Evolutionary conservation across 352 stramenopile genomes (phyloP).

Genomic region (Globisporangium takayamanum): DNA sequence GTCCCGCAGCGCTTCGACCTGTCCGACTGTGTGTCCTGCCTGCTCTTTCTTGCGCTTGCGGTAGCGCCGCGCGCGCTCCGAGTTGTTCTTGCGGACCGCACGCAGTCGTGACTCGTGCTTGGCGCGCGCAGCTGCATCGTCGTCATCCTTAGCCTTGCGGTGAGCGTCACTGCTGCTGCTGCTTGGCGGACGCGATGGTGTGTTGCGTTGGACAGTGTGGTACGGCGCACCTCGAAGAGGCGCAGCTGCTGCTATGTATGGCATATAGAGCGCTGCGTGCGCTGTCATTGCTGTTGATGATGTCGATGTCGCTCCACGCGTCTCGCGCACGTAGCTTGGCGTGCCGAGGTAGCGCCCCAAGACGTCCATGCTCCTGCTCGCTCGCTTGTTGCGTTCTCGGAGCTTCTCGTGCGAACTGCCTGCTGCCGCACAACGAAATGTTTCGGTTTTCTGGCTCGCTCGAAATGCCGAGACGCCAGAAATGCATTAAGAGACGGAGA

Average conservation of each 20-base stretch:
- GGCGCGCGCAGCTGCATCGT: not conserved
- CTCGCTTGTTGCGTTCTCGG: no score
- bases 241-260: not conserved
- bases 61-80: conserved; percentile 14
- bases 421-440: no score
- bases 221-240: not conserved
- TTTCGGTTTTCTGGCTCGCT: no score
- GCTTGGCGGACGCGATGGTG: not conserved
- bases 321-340: not conserved
- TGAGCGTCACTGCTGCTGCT: no score
- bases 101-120: conserved; percentile 9
- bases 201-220: not conserved
- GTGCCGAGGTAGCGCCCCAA: not conserved
- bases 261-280: not conserved
- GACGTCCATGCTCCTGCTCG: not conserved
- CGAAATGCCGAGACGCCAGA: no score
- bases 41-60: conserved; percentile 13
- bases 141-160: not conserved
- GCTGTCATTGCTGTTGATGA: not conserved
- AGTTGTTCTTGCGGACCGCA: conserved; percentile 14
- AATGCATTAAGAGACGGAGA: no score
- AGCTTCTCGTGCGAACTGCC: no score
- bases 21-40: not conserved
- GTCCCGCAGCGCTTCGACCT: conserved; percentile 14
- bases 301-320: not conserved